These are phyloP conservation scores for Sequoia sempervirens DNA, from an alignment of 75 land plant genomes.

Conservation along the genomic window DNA sequence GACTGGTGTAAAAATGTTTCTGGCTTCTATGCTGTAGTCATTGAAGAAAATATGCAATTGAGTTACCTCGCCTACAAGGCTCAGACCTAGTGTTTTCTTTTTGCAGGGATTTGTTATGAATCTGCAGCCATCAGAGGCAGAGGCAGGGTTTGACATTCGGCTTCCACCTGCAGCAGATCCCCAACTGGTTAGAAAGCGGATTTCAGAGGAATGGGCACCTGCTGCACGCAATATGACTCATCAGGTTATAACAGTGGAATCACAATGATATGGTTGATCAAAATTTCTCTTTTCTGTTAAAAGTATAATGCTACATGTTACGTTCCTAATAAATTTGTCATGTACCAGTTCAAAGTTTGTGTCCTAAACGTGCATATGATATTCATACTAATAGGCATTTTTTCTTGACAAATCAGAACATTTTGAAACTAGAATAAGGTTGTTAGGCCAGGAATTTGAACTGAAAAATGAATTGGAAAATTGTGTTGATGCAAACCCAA, in stretches of 20 bases:
- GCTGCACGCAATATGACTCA: slow-evolving; percentile 59
- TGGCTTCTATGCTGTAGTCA: not conserved
- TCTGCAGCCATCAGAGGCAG: slow-evolving; percentile 89
- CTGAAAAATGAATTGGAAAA: too few relatives aligned
- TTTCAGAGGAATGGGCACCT: slow-evolving; percentile 88
- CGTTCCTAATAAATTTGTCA: not conserved
- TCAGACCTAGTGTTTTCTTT: not conserved
- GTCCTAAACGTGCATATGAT: not conserved
- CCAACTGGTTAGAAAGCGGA: slow-evolving; percentile 38
- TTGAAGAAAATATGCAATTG: not conserved
- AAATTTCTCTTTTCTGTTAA: not conserved
- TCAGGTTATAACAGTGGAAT: slow-evolving; percentile 24
- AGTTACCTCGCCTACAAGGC: not conserved
- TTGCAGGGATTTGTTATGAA: slow-evolving; percentile 88
- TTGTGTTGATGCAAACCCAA: too few relatives aligned
- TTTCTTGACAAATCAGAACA: not conserved
- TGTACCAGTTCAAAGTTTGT: not conserved
- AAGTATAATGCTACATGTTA: not conserved
- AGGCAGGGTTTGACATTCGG: slow-evolving; percentile 76
- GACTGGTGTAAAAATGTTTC: not conserved
- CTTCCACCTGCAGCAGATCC: slow-evolving; percentile 66
- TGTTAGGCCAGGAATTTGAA: too few relatives aligned
- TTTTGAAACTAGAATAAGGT: not conserved
- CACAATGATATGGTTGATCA: not conserved
- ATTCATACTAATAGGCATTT: not conserved